A percentile compares a stretch with the other conserved stretches of the same genome.
phyloP scores from a whole-genome alignment of 1,284 basidiomycete genomes.

The Tremellales sp. region DNA sequence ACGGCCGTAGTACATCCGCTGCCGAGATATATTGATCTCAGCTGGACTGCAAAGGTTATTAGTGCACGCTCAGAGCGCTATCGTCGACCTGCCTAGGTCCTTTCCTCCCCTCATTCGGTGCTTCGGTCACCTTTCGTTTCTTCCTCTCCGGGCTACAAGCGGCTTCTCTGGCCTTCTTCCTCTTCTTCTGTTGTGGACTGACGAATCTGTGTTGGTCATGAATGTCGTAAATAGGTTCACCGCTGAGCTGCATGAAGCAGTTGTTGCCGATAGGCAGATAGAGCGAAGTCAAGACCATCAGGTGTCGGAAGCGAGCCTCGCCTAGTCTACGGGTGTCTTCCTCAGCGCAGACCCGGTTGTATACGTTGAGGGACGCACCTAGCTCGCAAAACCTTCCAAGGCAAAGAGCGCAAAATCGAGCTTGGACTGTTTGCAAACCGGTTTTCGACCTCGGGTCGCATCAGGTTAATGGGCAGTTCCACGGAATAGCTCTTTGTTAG shows the following conservation, averaged over 20 bases:
- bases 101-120: constrained; percentile 3
- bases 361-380: constrained; percentile 16
- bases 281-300: constrained; percentile 49
- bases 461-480: constrained; percentile 23
- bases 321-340: constrained; percentile 44
- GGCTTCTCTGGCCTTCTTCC: constrained; percentile 5
- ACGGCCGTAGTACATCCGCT: constrained; percentile 46
- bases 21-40: constrained; percentile 28
- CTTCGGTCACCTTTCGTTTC: constrained; percentile 1
- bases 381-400: constrained; percentile 32
- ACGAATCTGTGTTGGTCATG: constrained; percentile 17
- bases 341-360: not conserved
- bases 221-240: constrained; percentile 44
- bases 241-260: constrained; percentile 52
- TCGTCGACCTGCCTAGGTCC: not conserved
- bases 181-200: constrained; percentile 6
- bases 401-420: constrained; percentile 14
- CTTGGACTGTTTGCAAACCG: constrained; percentile 22
- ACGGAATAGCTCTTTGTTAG: constrained; percentile 7
- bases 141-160: constrained; percentile 5
- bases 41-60: constrained; percentile 12
- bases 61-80: constrained; percentile 1
- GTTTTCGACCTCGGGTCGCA: constrained; percentile 19
- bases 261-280: constrained; percentile 50
- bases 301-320: constrained; percentile 44